These are phyloP conservation scores for Plectosphaerella cucumerina DNA, from an alignment of 2,329 filamentous ascomycete species.

Conservation along the genomic window DNA sequence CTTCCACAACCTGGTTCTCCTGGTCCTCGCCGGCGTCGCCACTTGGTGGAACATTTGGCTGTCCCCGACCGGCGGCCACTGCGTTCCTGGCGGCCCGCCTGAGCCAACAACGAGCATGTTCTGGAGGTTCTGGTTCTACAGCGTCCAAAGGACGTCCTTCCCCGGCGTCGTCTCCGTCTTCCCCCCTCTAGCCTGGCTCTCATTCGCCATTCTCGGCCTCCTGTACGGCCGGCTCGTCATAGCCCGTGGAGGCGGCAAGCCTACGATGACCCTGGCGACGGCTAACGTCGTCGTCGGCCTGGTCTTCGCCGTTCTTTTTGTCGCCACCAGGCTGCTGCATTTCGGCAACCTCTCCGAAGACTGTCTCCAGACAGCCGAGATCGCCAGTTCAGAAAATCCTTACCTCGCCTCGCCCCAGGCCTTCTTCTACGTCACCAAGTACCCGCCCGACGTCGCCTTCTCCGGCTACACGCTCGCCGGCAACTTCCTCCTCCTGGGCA, in stretches of 20 bases:
- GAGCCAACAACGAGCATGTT: constrained; percentile 18
- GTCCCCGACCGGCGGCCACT: constrained; percentile 33
- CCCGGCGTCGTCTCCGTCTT: constrained; percentile 31
- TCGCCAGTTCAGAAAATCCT: constrained; percentile 24
- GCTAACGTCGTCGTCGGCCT: constrained; percentile 23
- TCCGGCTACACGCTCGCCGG: constrained; percentile 34
- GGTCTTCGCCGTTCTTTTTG: constrained; percentile 30
- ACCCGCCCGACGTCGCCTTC: constrained; percentile 42
- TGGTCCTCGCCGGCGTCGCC: constrained; percentile 27
- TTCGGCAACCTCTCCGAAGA: constrained; percentile 40
- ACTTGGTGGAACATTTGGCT: constrained; percentile 45
- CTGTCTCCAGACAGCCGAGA: constrained; percentile 29
- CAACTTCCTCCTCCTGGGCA: constrained; percentile 33
- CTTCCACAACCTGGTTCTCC: constrained; percentile 31
- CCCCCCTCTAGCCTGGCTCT: constrained; percentile 42
- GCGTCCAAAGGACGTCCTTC: constrained; percentile 12
- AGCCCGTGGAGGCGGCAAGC: constrained; percentile 10
- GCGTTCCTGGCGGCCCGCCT: constrained; percentile 12
- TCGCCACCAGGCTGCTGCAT: constrained; percentile 33
- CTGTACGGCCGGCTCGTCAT: constrained; percentile 36
- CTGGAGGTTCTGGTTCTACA: constrained; percentile 37
- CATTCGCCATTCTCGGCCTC: constrained; percentile 39
- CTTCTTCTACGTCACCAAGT: constrained; percentile 44
- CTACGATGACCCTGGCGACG: constrained; percentile 18
- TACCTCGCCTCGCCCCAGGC: constrained; percentile 35